Conservation (phyloP, 768 basidiomycete species). For the Suillus americanus region DNA sequence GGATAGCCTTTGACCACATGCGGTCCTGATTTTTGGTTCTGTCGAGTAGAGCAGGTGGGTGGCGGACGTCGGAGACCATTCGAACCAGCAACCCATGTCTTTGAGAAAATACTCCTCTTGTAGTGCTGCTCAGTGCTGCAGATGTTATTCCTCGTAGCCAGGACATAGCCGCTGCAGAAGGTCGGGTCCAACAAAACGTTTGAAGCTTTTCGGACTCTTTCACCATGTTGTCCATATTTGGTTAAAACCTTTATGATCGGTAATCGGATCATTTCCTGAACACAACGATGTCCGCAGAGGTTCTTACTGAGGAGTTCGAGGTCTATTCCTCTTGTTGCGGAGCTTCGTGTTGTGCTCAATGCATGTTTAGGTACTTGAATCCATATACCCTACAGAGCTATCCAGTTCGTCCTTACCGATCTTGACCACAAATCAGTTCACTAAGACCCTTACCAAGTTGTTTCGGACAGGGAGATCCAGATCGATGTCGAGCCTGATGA, state of each 20-base stretch:
- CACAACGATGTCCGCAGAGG: conserved; percentile 56
- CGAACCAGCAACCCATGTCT: not conserved
- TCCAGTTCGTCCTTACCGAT: conserved; percentile 66
- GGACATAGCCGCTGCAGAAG: conserved; percentile 1
- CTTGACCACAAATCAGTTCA: conserved; percentile 29
- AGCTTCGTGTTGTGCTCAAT: conserved; percentile 12
- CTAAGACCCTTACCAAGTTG: conserved; percentile 68
- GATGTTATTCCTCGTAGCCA: conserved; percentile 4
- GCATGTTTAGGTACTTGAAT: conserved; percentile 77
- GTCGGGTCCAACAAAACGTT: not conserved
- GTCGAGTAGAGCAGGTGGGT: not conserved
- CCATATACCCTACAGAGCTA: conserved; percentile 94
- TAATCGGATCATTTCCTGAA: conserved; percentile 12
- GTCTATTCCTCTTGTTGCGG: conserved; percentile 38
- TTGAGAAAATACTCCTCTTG: not conserved
- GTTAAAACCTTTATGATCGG: conserved; percentile 5
- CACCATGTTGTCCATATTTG: conserved; percentile 1
- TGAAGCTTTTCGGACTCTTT: not conserved
- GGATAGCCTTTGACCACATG: not conserved
- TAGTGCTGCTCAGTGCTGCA: not conserved
- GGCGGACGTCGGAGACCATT: not conserved
- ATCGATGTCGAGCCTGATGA: conserved; percentile 91
- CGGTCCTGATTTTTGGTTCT: not conserved
- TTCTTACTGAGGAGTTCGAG: conserved; percentile 89
- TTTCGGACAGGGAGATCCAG: conserved; percentile 77